Conservation (phyloP, 768 basidiomycete species). For the Hygrocybe coccinea region DNA sequence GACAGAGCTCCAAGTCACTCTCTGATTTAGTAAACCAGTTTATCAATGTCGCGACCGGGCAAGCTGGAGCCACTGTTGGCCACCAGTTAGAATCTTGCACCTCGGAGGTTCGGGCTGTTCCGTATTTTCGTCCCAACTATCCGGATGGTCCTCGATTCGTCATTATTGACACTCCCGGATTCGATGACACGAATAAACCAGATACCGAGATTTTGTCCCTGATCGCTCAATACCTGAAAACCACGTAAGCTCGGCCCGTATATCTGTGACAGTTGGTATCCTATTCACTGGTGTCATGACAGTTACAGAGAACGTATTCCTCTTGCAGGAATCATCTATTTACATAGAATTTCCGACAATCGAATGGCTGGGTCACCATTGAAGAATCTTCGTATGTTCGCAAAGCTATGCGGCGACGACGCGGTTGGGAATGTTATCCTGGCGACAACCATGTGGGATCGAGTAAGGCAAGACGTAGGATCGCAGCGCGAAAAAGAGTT, state of each 20-base stretch:
- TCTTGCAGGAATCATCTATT: constrained; percentile 29
- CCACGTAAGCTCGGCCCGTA: constrained; percentile 9
- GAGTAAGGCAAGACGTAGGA: constrained; percentile 21
- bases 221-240: constrained; percentile 15
- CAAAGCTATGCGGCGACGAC: constrained; percentile 42
- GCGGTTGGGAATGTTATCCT: constrained; percentile 45
- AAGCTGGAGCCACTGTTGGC: constrained; percentile 1
- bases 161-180: constrained; percentile 23
- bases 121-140: background rate
- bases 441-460: constrained; percentile 47
- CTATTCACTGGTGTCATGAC: background rate
- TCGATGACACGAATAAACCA: constrained; percentile 16
- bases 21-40: no score
- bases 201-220: constrained; percentile 14
- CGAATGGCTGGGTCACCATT: constrained; percentile 40
- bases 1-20: no score
- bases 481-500: constrained; percentile 5
- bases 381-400: constrained; percentile 47
- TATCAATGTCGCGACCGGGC: constrained; percentile 7
- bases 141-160: background rate
- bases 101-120: constrained; percentile 3
- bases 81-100: constrained; percentile 8
- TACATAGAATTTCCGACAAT: constrained; percentile 33
- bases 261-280: background rate
- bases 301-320: constrained; percentile 25